Evolutionary conservation across 139 green algal genomes (phyloP).

Genomic region (Chlorella sp.): DNA sequence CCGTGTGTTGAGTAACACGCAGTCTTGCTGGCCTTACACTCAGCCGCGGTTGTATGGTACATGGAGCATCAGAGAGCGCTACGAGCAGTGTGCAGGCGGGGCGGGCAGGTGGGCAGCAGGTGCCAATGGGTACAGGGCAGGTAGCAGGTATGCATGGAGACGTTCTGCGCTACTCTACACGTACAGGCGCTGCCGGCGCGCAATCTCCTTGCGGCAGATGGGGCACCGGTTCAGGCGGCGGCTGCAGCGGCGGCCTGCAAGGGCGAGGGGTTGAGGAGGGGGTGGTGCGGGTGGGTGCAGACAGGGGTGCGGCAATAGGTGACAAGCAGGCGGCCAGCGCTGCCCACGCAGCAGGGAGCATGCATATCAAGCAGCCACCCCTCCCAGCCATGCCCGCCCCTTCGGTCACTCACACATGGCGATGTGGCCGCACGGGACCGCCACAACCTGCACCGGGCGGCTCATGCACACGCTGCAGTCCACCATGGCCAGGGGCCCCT

Average conservation of each 20-base stretch:
- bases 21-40: too few species aligned
- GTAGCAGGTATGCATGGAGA: not conserved
- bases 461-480: constrained; percentile 75
- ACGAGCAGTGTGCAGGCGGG: not conserved
- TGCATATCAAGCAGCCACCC: not conserved
- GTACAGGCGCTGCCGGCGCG: constrained; percentile 79
- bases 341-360: too few species aligned
- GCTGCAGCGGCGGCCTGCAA: constrained; percentile 48
- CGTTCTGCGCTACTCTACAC: not conserved
- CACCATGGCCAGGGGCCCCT: constrained; percentile 21
- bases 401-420: constrained; percentile 57
- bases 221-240: constrained; percentile 73
- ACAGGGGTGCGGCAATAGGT: not conserved
- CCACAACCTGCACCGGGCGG: constrained; percentile 64
- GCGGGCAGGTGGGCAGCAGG: not conserved
- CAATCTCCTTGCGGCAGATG: constrained; percentile 76
- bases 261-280: too few species aligned
- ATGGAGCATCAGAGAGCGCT: not conserved
- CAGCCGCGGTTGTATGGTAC: not conserved
- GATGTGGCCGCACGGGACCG: constrained; percentile 85
- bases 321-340: not conserved
- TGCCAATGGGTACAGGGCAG: not conserved
- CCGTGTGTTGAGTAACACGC: too few species aligned
- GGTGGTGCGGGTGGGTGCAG: too few species aligned
- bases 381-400: not conserved